Base-by-base conservation (phyloP, 1,284 basidiomycete genomes). In the Cutaneotrichosporon cutaneum region DNA sequence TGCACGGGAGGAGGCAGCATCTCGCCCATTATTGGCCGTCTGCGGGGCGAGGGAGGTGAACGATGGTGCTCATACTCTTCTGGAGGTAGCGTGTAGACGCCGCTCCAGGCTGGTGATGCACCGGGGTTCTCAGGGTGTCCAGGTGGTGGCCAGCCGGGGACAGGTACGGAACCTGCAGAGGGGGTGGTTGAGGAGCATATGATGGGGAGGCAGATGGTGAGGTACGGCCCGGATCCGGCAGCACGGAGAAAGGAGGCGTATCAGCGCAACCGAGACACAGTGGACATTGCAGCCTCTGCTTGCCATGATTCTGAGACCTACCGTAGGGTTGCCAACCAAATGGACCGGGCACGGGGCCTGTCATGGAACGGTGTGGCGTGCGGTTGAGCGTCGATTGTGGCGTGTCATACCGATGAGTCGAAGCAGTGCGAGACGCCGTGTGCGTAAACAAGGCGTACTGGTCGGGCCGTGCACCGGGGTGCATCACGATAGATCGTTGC, bases 401-500 rank as follows among this genome's bases (percentile, higher is more conserved):
- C 3, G 7, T 18, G 2, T 66, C 59, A 36, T 58, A 62, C 7
- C 51, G 53, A 36, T 57, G 45, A 1, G 56, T 54, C 4, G 62
- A 54, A 0, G 62, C 36, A 3, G 55, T 18, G 0, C 59, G 54
- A 6, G 61, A 61, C 4, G 59, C 51, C 11, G 62, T 54, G 22
- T 66, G 64, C 4, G 61, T 63, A 33, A 63, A 66, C 24, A 63
- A 44, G 2, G 65, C 56, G 30, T 60, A 64, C 32, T 62, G 66
- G 50, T 67, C 66, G 22, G 64, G 63, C 8, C 66, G 58, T 2
- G 72, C 68, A 1, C 64, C 88, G 0, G 90, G 90, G 74, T 92
- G 90, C 32, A 92, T 82, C 54, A 94, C 90, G 24, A 94, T 85
- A 74, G 93, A 93, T 81, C 89, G 88, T 70, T 93, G 90, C 44